Evolutionary conservation across 805 yeast species (phyloP).

Genomic region (Saccharomyces jurei): DNA sequence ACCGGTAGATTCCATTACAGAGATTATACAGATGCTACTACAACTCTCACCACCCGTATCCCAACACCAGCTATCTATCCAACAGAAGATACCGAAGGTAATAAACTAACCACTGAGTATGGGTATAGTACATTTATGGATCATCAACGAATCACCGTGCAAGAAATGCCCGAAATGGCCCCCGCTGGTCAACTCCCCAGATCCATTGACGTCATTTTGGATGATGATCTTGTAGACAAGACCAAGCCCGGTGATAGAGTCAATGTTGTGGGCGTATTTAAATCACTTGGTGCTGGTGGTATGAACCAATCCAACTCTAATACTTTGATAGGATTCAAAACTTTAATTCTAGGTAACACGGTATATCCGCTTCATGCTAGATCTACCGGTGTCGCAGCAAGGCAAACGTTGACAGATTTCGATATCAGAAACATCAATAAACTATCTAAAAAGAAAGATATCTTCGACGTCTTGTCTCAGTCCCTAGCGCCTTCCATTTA

Average conservation of each 20-base stretch:
- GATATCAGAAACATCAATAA: constrained; percentile 84
- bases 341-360: constrained; percentile 82
- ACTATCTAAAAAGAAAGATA: constrained; percentile 58
- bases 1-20: constrained; percentile 81
- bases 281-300: constrained; percentile 73
- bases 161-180: constrained; percentile 96
- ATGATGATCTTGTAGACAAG: constrained; percentile 86
- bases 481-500: constrained; percentile 94
- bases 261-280: constrained; percentile 87
- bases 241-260: constrained; percentile 95
- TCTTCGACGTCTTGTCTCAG: constrained; percentile 71
- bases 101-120: constrained; percentile 80
- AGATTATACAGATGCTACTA: constrained; percentile 87
- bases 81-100: constrained; percentile 85
- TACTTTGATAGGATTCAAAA: constrained; percentile 60
- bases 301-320: constrained; percentile 24
- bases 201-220: constrained; percentile 83
- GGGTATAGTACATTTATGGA: constrained; percentile 90
- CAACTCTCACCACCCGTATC: constrained; percentile 49
- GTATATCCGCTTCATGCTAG: constrained; percentile 82
- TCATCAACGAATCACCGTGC: constrained; percentile 87
- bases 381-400: constrained; percentile 74
- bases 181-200: constrained; percentile 98
- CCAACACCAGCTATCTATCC: constrained; percentile 80
- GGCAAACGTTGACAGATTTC: constrained; percentile 59